Conservation (phyloP, 2,329 filamentous ascomycete genomes). For the Ceratocystis smalleyi region DNA sequence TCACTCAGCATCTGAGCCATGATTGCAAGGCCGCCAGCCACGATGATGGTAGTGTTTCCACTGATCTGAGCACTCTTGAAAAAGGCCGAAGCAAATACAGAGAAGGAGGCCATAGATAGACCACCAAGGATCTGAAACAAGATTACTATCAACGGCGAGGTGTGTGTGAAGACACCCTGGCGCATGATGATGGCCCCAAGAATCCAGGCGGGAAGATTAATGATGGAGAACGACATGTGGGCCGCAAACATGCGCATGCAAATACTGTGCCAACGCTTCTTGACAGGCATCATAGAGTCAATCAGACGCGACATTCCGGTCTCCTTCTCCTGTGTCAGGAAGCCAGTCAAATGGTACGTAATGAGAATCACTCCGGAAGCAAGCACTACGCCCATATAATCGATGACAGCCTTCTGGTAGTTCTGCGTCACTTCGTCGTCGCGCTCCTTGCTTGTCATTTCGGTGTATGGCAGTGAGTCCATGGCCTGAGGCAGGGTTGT, state of each 20-base stretch:
- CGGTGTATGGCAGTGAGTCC: conserved; percentile 66
- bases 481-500: conserved; percentile 29
- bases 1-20: conserved; percentile 59
- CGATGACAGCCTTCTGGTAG: conserved; percentile 55
- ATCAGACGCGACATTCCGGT: conserved; percentile 75
- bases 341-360: conserved; percentile 72
- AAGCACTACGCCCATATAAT: conserved; percentile 63
- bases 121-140: conserved; percentile 64
- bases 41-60: conserved; percentile 62
- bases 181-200: conserved; percentile 52
- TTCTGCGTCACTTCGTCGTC: conserved; percentile 46
- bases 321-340: conserved; percentile 74
- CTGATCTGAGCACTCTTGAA: conserved; percentile 81
- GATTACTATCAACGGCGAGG: conserved; percentile 49
- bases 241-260: conserved; percentile 62
- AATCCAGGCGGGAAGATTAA: conserved; percentile 75
- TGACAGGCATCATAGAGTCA: conserved; percentile 79
- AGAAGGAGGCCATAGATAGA: conserved; percentile 61
- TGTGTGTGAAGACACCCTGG: conserved; percentile 48
- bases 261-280: conserved; percentile 59
- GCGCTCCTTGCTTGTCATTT: conserved; percentile 50
- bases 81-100: conserved; percentile 65
- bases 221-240: conserved; percentile 61
- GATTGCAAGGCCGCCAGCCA: conserved; percentile 61
- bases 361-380: conserved; percentile 67